These are phyloP conservation scores for Amesomyces nigricolor DNA, from an alignment of 2,329 filamentous ascomycete species.

Conservation along the genomic window DNA sequence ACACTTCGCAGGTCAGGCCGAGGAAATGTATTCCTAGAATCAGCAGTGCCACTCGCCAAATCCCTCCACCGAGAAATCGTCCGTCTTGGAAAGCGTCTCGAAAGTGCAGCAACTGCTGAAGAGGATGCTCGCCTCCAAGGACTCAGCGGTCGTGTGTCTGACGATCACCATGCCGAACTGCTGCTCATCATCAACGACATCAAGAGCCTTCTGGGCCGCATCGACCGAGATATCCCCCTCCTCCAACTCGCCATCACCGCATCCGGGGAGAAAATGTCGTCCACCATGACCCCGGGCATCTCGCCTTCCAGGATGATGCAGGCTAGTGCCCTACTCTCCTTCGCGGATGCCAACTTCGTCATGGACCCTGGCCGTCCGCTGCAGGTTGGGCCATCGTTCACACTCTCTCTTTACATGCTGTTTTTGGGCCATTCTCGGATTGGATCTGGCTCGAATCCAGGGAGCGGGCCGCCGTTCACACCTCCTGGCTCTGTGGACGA, in stretches of 20 bases:
- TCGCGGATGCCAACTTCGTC: slow-evolving; percentile 79
- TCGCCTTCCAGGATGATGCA: slow-evolving; percentile 88
- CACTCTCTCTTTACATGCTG: slow-evolving; percentile 88
- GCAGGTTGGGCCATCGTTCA: slow-evolving; percentile 84
- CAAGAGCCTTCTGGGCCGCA: slow-evolving; percentile 65
- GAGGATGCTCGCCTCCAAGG: slow-evolving; percentile 44
- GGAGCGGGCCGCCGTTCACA: neutral
- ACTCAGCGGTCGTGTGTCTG: slow-evolving; percentile 43
- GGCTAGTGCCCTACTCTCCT: slow-evolving; percentile 83
- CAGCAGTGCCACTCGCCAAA: slow-evolving; percentile 76
- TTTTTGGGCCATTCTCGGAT: slow-evolving; percentile 65
- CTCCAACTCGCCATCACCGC: slow-evolving; percentile 93
- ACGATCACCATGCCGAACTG: slow-evolving; percentile 59
- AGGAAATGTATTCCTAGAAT: slow-evolving; percentile 63
- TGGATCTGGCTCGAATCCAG: neutral
- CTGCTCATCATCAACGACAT: slow-evolving; percentile 68
- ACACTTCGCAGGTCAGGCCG: slow-evolving; percentile 39
- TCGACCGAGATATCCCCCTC: slow-evolving; percentile 86
- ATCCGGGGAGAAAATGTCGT: slow-evolving; percentile 81
- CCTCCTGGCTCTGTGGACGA: slow-evolving; percentile 8
- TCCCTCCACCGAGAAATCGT: slow-evolving; percentile 79
- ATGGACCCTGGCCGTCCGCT: slow-evolving; percentile 57
- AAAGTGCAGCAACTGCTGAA: slow-evolving; percentile 60
- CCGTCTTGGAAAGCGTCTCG: slow-evolving; percentile 67
- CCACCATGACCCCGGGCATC: slow-evolving; percentile 71